Evolutionary conservation across 2,329 filamentous ascomycete genomes (phyloP).

Genomic region (Nemania sp.): DNA sequence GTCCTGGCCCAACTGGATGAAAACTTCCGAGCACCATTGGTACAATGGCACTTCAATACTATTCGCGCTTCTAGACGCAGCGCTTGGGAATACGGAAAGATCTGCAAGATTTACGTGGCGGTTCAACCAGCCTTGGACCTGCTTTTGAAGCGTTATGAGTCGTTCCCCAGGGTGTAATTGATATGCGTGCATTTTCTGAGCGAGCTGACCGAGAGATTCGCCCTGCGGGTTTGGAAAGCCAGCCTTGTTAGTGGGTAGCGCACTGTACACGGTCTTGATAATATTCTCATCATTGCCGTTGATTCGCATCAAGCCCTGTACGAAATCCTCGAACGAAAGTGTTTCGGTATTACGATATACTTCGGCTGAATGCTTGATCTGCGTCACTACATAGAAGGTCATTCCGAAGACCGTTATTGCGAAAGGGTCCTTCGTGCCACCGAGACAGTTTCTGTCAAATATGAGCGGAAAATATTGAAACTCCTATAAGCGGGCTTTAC

Average conservation of each 20-base stretch:
- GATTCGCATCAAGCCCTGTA: slow-evolving; percentile 28
- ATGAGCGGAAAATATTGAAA: neutral
- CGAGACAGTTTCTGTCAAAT: slow-evolving; percentile 1
- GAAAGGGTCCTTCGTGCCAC: slow-evolving; percentile 29
- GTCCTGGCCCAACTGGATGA: slow-evolving; percentile 24
- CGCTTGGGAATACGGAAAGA: neutral
- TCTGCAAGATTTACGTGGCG: slow-evolving; percentile 14
- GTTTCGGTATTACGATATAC: slow-evolving; percentile 32
- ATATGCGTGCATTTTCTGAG: slow-evolving; percentile 28
- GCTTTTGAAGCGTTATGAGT: slow-evolving; percentile 24
- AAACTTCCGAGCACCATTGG: slow-evolving; percentile 32
- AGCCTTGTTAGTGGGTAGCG: slow-evolving; percentile 26
- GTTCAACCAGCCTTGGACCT: slow-evolving; percentile 26
- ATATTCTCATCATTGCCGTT: slow-evolving; percentile 25
- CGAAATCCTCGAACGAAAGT: slow-evolving; percentile 32
- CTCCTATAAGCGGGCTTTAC: neutral
- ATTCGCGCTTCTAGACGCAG: neutral
- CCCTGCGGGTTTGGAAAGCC: slow-evolving; percentile 34
- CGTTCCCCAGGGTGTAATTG: slow-evolving; percentile 32
- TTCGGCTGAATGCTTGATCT: slow-evolving; percentile 27
- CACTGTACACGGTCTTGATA: slow-evolving; percentile 27
- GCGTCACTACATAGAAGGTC: slow-evolving; percentile 34
- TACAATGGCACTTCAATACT: slow-evolving; percentile 18
- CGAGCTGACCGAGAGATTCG: slow-evolving; percentile 23
- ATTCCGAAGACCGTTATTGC: slow-evolving; percentile 29